Evolutionary conservation across 192 early-diverging fungal genomes (phyloP).

Genomic region (Dispira parvispora): DNA sequence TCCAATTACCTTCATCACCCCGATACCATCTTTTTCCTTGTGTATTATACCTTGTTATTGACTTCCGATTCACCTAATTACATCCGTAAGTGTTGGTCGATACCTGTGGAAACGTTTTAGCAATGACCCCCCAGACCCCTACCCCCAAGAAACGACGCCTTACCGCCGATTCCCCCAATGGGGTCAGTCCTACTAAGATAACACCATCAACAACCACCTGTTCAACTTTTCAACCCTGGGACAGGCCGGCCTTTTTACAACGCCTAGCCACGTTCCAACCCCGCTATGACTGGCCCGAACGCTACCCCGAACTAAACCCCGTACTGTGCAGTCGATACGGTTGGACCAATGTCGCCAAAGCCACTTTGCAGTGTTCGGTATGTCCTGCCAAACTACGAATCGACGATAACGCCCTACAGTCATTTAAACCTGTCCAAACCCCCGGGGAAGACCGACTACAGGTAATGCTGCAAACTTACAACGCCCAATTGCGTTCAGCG

Average conservation of each 20-base stretch:
- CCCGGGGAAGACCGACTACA: conserved; percentile 12
- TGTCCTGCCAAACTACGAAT: conserved; percentile 22
- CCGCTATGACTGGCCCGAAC: conserved; percentile 27
- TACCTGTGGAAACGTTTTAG: no score
- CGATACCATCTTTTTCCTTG: no score
- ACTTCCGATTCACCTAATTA: not conserved
- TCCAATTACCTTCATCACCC: no score
- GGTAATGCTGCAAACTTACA: conserved; percentile 13
- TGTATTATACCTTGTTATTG: not conserved
- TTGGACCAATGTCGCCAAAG: conserved; percentile 26
- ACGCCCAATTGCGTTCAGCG: conserved; percentile 23
- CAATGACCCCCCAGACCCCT: no score
- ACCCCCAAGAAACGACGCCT: no score
- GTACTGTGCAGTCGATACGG: conserved; percentile 26
- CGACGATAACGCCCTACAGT: conserved; percentile 21
- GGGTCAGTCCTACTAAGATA: not conserved
- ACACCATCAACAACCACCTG: not conserved
- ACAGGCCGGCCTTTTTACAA: conserved; percentile 21
- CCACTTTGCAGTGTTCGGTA: conserved; percentile 22
- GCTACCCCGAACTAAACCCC: conserved; percentile 20
- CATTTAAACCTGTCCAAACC: conserved; percentile 18
- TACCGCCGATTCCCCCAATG: not conserved
- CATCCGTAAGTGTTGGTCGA: not conserved
- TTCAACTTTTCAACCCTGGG: conserved; percentile 24
- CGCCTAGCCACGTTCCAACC: conserved; percentile 24